These are phyloP conservation scores for Microsporum canis DNA, from an alignment of 2,329 filamentous ascomycete species.

Conservation along the genomic window DNA sequence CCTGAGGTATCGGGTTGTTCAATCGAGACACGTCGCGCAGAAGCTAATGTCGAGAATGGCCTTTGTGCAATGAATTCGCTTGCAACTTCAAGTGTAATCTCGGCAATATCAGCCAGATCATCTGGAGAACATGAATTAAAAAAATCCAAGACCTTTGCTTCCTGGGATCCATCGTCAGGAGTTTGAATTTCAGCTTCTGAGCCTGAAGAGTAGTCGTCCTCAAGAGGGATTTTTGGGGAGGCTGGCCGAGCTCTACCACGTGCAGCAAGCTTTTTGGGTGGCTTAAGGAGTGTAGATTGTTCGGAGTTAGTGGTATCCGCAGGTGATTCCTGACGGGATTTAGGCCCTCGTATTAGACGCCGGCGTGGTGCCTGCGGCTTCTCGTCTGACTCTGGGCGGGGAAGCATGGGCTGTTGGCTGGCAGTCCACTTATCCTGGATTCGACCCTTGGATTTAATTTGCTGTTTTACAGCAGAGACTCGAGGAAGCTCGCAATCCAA, in stretches of 20 bases:
- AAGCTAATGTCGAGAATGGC: constrained; percentile 58
- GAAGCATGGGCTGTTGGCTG: constrained; percentile 25
- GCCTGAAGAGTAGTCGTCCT: constrained; percentile 38
- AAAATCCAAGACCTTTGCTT: constrained; percentile 57
- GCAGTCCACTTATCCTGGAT: constrained; percentile 50
- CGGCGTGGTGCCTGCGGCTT: constrained; percentile 19
- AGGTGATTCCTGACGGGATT: constrained; percentile 9
- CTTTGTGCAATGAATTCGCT: constrained; percentile 59
- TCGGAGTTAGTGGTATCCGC: neutral
- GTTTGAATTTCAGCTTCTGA: constrained; percentile 26
- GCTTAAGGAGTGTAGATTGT: constrained; percentile 13
- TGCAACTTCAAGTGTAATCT: constrained; percentile 58
- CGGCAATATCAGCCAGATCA: constrained; percentile 72
- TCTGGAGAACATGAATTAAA: constrained; percentile 68
- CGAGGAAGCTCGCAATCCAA: constrained; percentile 16
- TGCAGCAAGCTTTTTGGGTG: constrained; percentile 32
- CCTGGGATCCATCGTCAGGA: constrained; percentile 36
- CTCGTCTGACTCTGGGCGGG: constrained; percentile 9
- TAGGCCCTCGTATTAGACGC: constrained; percentile 30
- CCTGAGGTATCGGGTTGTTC: constrained; percentile 13
- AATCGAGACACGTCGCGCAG: constrained; percentile 53
- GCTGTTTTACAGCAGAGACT: constrained; percentile 36
- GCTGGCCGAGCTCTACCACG: constrained; percentile 38
- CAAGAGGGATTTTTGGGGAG: constrained; percentile 28
- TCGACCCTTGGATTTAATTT: constrained; percentile 43